Evolutionary conservation across 345 rosid genomes (phyloP).

Genomic region (Brassica cretica): DNA sequence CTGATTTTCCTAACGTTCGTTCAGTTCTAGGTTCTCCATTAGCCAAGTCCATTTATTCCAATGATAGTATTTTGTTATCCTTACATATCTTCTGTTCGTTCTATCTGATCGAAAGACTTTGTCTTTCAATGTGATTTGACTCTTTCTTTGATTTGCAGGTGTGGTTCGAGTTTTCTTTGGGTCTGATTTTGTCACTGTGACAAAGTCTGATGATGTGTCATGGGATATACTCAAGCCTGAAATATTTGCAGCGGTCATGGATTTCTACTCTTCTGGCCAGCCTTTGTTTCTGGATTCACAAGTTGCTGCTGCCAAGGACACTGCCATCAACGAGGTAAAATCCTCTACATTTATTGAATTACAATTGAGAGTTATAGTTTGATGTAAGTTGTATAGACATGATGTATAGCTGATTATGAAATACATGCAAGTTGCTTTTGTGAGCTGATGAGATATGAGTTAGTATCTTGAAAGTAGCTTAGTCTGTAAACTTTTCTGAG

Average conservation of each 20-base stretch:
- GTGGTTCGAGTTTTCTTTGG: conserved; percentile 81
- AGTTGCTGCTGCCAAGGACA: conserved; percentile 76
- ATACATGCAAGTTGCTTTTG: not conserved
- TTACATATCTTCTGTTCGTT: not conserved
- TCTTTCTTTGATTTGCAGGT: conserved; percentile 45
- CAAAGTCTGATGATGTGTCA: conserved; percentile 78
- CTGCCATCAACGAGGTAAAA: conserved; percentile 76
- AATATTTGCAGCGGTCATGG: conserved; percentile 89
- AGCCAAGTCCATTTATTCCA: conserved; percentile 71
- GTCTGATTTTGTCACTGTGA: conserved; percentile 83
- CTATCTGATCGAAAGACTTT: too few species aligned
- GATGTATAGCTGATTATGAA: not conserved
- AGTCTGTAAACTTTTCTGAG: not conserved
- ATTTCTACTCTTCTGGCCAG: conserved; percentile 89
- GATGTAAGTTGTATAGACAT: too few species aligned
- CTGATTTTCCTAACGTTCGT: conserved; percentile 87
- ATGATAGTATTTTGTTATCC: conserved; percentile 54
- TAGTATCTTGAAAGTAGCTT: not conserved
- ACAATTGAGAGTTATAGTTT: not conserved
- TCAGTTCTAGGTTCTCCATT: conserved; percentile 67
- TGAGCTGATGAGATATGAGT: not conserved
- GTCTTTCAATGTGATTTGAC: not conserved
- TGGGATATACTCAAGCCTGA: conserved; percentile 95
- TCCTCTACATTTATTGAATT: not conserved
- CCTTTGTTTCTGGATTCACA: conserved; percentile 75